These are phyloP conservation scores for Penicillium maclennaniae DNA, from an alignment of 495 filamentous ascomycete species.

Conservation along the genomic window DNA sequence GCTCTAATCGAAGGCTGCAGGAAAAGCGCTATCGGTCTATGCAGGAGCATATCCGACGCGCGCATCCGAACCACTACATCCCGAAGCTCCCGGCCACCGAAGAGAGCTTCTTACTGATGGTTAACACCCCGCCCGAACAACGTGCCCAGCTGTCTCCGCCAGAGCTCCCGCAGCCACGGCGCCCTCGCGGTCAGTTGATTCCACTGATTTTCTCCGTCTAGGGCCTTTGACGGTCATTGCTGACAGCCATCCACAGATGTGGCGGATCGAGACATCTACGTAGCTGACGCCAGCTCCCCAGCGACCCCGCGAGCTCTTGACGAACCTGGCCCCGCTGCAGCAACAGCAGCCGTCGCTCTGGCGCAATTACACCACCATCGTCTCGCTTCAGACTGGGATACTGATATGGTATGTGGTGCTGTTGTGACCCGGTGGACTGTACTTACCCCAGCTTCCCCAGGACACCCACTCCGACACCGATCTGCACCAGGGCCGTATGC, in stretches of 20 bases:
- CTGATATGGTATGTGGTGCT: conserved; percentile 63
- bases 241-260: conserved; percentile 38
- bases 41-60: conserved; percentile 98
- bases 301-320: conserved; percentile 70
- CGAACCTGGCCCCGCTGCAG: conserved; percentile 65
- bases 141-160: conserved; percentile 58
- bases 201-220: neutral
- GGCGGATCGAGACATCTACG: conserved; percentile 50
- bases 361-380: conserved; percentile 84
- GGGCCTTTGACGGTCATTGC: conserved; percentile 2
- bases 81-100: conserved; percentile 98
- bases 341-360: conserved; percentile 79
- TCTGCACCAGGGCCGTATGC: conserved; percentile 52
- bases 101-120: conserved; percentile 96
- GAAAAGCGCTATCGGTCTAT: conserved; percentile 98
- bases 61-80: conserved; percentile 97
- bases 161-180: conserved; percentile 37
- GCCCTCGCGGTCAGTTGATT: conserved; percentile 34
- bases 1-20: conserved; percentile 46
- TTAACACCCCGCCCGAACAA: conserved; percentile 81
- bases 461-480: conserved; percentile 73
- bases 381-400: conserved; percentile 77
- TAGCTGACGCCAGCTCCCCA: conserved; percentile 65
- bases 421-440: neutral
- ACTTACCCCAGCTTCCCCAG: conserved; percentile 36